Conservation (phyloP, 2,329 filamentous ascomycete genomes). For the Lasiodiplodia citricola region DNA sequence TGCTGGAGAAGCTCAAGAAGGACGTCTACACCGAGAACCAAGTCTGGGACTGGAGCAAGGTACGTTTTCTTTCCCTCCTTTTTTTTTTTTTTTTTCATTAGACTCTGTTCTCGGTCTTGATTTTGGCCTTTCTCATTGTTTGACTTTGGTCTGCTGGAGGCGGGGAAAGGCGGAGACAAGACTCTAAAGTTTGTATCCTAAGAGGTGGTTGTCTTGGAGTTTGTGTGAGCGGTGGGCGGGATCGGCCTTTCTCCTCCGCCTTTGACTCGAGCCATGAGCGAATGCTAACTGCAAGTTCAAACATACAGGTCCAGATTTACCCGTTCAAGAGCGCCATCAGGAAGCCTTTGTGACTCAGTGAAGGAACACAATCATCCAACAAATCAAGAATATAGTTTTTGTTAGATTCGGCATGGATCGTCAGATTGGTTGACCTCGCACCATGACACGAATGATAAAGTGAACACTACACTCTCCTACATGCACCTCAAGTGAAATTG, state of each 20-base stretch:
- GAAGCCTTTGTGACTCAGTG: slow-evolving; percentile 42
- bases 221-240: background rate
- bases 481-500: too few species aligned
- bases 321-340: slow-evolving; percentile 56
- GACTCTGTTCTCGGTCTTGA: background rate
- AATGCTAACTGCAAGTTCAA: background rate
- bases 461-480: background rate
- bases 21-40: slow-evolving; percentile 75
- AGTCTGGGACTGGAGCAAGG: slow-evolving; percentile 74
- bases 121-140: background rate
- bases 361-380: background rate
- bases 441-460: background rate
- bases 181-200: too few species aligned
- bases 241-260: background rate
- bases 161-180: too few species aligned
- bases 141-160: too few species aligned
- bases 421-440: background rate
- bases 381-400: background rate
- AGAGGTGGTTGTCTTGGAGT: too few species aligned
- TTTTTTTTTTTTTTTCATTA: background rate
- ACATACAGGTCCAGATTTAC: slow-evolving; percentile 45
- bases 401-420: background rate
- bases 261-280: background rate
- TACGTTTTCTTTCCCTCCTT: slow-evolving; percentile 28
- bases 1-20: slow-evolving; percentile 66